Evolutionary conservation across 805 yeast species (phyloP).

Genomic region (Yamadazyma kitorensis): DNA sequence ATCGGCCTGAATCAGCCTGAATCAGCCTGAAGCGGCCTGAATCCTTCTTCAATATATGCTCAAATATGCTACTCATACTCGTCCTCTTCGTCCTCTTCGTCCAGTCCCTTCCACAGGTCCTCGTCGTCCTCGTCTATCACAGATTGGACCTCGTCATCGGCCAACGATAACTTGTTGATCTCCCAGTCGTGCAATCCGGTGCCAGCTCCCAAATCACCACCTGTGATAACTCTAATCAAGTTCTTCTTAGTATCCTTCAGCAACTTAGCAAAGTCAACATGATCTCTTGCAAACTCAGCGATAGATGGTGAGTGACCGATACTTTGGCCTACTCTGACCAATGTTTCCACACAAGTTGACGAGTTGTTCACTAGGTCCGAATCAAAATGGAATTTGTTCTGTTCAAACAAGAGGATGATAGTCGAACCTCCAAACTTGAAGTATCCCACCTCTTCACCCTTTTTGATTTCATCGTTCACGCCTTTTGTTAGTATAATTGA

Average conservation of each 20-base stretch:
- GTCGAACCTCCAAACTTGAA: slow-evolving; percentile 98
- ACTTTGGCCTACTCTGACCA: slow-evolving; percentile 87
- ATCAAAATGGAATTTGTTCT: slow-evolving; percentile 56
- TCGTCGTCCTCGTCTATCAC: slow-evolving; percentile 8
- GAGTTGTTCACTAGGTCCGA: slow-evolving; percentile 72
- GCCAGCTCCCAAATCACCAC: slow-evolving; percentile 42
- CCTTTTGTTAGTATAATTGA: slow-evolving; percentile 71
- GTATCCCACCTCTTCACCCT: slow-evolving; percentile 88
- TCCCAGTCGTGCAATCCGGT: slow-evolving; percentile 39
- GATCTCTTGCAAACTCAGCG: slow-evolving; percentile 48
- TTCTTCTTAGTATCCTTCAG: slow-evolving; percentile 45
- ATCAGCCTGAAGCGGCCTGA: no score
- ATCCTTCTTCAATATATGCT: no score
- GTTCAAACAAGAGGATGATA: slow-evolving; percentile 61
- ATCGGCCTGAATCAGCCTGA: no score
- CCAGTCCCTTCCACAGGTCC: background rate
- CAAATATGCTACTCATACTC: no score
- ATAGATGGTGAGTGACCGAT: slow-evolving; percentile 67
- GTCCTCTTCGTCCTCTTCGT: slow-evolving; percentile 7
- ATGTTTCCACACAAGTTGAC: slow-evolving; percentile 67
- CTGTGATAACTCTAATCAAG: slow-evolving; percentile 57
- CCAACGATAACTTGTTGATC: slow-evolving; percentile 24
- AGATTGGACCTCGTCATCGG: slow-evolving; percentile 21
- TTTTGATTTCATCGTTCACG: slow-evolving; percentile 52
- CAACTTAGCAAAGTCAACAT: slow-evolving; percentile 43